Evolutionary conservation across 2,329 filamentous ascomycete species (phyloP), one percentile per base, ranked within the genome.

Genomic region (Sporothrix globosa): DNA sequence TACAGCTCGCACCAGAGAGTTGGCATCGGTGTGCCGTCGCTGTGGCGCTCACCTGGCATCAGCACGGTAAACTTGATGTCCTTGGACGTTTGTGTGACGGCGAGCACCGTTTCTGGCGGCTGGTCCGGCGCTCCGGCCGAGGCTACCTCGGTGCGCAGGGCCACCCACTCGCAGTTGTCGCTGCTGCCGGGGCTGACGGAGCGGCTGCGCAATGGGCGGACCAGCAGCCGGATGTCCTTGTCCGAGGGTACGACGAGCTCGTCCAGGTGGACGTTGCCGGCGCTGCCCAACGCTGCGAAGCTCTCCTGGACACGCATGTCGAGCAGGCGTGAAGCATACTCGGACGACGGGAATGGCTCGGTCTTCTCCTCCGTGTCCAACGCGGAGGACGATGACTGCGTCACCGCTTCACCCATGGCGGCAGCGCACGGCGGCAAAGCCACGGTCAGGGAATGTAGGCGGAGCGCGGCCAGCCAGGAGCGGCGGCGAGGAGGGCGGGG

Each of bases 11-110:
- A 88, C 84, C 84, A 87, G n/a, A 88, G 74, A 4, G 83, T 82
- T 19, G 85, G 84, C 19, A 83, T 79, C 9, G 79, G 77, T 10
- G 77, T 79, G 58, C 81, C 80, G 56, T 78, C 78, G 70, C 83
- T 80, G 53, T 79, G 78, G 67, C 53, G 80, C 70, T 84, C 82
- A 19, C 82, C 81, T 4, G 86, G 86, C 70, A 88, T 86, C 66
- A 83, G 81, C 72, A 88, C 85, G 52, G 84, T 85, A 75, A 88
- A 88, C 73, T 87, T 88, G 81, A 87, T 87, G 77, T 88, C 86
- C 75, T 83, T 83, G 72, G 83, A 81, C 5, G 86, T 88, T 80
- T 88, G 86, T 74, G 85, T 87, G 75, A 88, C 86, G 48, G 86
- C 86, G 34, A 88, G 78, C 63, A 88, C 86, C 75, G 83, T 85